Conservation (phyloP, 2,329 filamentous ascomycete species). For the Colletotrichum melonis region DNA sequence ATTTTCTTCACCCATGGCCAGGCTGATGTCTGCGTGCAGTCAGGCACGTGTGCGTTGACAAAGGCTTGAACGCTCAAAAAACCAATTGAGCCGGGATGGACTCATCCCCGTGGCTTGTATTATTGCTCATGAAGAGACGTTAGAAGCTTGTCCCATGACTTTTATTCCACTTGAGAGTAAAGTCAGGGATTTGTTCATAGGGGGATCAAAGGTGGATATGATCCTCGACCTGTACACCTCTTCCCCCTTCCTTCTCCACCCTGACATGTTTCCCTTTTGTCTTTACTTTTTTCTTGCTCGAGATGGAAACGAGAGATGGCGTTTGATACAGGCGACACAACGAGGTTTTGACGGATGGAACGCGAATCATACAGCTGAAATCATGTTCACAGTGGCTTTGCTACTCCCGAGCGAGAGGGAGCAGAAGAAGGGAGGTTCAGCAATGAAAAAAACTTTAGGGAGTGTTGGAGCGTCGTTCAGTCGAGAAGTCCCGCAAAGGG, state of each 20-base stretch:
- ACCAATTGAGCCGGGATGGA: slow-evolving; percentile 1
- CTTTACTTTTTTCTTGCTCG: neutral
- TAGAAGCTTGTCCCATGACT: neutral
- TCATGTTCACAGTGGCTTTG: neutral
- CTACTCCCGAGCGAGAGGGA: slow-evolving; percentile 10
- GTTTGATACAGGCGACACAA: slow-evolving; percentile 31
- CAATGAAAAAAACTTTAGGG: slow-evolving; percentile 32
- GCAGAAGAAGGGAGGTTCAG: slow-evolving; percentile 16
- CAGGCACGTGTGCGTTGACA: slow-evolving; percentile 22
- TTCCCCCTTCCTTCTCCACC: neutral
- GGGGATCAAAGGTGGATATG: neutral
- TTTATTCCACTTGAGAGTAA: neutral
- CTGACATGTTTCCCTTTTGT: neutral
- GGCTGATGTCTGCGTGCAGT: slow-evolving; percentile 21
- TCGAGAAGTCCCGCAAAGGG: slow-evolving; percentile 10
- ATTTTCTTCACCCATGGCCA: slow-evolving; percentile 1
- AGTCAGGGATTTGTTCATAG: neutral
- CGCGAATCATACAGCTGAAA: slow-evolving; percentile 21
- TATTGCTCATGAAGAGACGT: slow-evolving; percentile 1
- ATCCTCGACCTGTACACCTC: slow-evolving; percentile 15
- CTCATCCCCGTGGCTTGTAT: slow-evolving; percentile 10
- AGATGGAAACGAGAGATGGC: slow-evolving; percentile 35
- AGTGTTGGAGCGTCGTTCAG: slow-evolving; percentile 31
- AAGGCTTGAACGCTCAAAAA: slow-evolving; percentile 5
- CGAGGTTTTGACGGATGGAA: slow-evolving; percentile 31